Base-by-base conservation (phyloP, 2,329 filamentous ascomycete species). In the Alternaria alternata region DNA sequence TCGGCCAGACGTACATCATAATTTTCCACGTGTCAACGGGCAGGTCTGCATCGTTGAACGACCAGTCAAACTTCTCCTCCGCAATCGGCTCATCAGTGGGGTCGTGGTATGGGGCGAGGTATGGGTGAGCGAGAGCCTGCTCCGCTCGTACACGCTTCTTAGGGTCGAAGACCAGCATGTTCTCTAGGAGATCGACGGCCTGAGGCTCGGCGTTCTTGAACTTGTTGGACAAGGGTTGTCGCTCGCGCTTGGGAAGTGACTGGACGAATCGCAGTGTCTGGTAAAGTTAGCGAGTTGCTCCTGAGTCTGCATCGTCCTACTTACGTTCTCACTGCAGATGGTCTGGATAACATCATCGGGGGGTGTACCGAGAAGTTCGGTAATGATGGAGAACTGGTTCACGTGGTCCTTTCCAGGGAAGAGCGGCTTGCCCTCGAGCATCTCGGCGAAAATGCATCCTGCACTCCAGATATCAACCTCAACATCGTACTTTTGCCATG, bases 21-120 rank as follows among this genome's bases (percentile, higher is more conserved):
- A 99, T 97, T 84, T 99, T 99, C 95, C 95, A 99, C n/a, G 94
- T 97, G 77, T 99, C 95, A 51, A 98, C 94, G 1, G 95, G 94
- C 58, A 99, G 84, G 77, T 99, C 95, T 48, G 94, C 95, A 73
- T 99, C 95, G 79, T 98, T 98, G 83, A 99, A 99, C 54, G 94
- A 97, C 95, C 95, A 99, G 79, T 99, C 95, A 74, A 99, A 99
- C 83, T 97, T 97, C 84, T 97, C 94, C 63, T 97, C 92, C 22
- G 95, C 92, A 16, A 93, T 89, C 1, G 95, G 95, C 84, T 99
- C 95, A 75, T 99, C 95, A 44, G 92, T 95, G 8, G 95, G 94
- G 77, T 99, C 95, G 81, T 99, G 95, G 83, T 99, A 99, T 7
- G 94, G 94, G 9, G 93, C 88, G 49, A 99, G 91, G 79, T 99